Conservation (phyloP, 768 basidiomycete genomes). For the Pisolithus albus region DNA sequence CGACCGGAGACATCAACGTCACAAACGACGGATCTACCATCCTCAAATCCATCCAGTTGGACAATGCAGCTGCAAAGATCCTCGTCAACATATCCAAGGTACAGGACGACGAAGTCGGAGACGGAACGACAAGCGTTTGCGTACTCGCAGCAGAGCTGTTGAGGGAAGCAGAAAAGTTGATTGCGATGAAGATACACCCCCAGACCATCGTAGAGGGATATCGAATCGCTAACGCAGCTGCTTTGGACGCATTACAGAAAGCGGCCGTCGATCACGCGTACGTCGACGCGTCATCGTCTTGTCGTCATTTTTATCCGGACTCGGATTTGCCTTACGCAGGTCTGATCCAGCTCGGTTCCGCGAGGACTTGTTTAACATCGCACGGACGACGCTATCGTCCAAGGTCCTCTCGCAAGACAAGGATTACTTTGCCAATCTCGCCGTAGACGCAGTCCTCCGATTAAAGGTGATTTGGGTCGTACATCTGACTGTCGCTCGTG, state of each 20-base stretch:
- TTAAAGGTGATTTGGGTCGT: constrained; percentile 53
- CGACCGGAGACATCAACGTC: constrained; percentile 88
- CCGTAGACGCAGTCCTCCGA: constrained; percentile 92
- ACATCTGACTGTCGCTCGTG: not conserved
- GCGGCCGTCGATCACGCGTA: constrained; percentile 82
- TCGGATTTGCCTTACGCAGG: constrained; percentile 29
- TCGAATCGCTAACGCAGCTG: constrained; percentile 82
- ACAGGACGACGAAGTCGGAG: constrained; percentile 99
- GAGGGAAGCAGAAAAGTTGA: constrained; percentile 92
- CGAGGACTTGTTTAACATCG: constrained; percentile 92
- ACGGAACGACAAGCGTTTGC: constrained; percentile 88
- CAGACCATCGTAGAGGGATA: constrained; percentile 98
- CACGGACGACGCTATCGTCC: constrained; percentile 88
- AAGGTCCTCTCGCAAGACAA: constrained; percentile 98
- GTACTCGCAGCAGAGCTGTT: constrained; percentile 89
- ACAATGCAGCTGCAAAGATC: constrained; percentile 98
- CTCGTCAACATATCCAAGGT: constrained; percentile 99
- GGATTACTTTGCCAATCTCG: constrained; percentile 95
- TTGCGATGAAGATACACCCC: constrained; percentile 89
- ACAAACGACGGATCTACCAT: constrained; percentile 99
- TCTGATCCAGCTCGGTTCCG: constrained; percentile 71
- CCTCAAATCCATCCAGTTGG: constrained; percentile 92
- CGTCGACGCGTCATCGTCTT: constrained; percentile 24
- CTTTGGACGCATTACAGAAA: constrained; percentile 75
- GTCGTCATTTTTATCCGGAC: not conserved